These are phyloP conservation scores for Eimeria sp. DNA, from an alignment of 169 alveolate species.

Conservation along the genomic window DNA sequence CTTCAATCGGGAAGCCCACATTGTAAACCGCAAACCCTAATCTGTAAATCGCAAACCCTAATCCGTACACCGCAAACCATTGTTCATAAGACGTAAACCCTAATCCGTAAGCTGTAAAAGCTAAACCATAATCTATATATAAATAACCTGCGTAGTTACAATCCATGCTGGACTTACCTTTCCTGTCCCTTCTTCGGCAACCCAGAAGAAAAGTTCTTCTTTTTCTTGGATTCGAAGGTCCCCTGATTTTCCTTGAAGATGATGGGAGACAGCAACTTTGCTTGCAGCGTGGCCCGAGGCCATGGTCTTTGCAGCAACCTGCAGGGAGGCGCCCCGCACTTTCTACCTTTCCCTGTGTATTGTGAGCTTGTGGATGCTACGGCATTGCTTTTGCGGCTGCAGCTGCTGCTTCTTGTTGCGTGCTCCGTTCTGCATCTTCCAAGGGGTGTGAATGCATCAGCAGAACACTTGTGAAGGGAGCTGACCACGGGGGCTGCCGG, in stretches of 20 bases:
- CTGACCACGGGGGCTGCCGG: conserved; percentile 45
- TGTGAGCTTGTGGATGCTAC: too few relatives aligned
- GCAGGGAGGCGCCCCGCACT: not conserved
- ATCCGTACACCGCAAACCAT: not conserved
- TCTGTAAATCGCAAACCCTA: not conserved
- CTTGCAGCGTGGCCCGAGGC: conserved; percentile 2
- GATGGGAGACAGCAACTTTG: not conserved
- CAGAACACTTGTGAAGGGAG: not conserved
- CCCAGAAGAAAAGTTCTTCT: conserved; percentile 13
- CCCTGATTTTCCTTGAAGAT: not conserved
- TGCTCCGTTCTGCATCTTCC: too few relatives aligned
- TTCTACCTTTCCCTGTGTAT: not conserved
- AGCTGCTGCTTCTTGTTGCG: not conserved
- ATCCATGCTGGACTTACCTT: not conserved
- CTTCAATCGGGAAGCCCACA: not conserved
- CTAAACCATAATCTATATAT: not conserved
- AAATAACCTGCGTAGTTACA: too few relatives aligned
- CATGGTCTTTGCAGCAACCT: not conserved
- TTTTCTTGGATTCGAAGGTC: not conserved
- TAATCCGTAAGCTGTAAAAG: not conserved
- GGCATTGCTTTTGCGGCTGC: too few relatives aligned
- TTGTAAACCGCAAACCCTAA: not conserved
- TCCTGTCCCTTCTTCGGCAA: not conserved
- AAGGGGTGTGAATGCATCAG: not conserved
- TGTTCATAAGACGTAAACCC: not conserved